Evolutionary conservation across 2,329 filamentous ascomycete genomes (phyloP).

Genomic region (Ascocoryne sarcoides): DNA sequence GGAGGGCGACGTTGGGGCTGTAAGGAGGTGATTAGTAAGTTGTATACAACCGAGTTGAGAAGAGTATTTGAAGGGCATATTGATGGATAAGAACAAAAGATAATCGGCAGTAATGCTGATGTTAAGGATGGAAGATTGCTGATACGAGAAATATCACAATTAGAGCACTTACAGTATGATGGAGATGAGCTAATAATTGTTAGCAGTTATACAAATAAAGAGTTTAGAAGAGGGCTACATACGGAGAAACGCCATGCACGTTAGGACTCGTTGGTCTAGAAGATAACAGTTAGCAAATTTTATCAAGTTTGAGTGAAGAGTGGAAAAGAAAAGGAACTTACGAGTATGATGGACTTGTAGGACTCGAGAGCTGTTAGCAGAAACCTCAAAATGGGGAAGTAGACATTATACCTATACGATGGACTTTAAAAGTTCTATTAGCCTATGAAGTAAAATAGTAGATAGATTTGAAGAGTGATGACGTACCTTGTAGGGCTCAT

Average conservation of each 20-base stretch:
- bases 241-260: neutral
- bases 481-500: slow-evolving; percentile 3
- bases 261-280: slow-evolving; percentile 4
- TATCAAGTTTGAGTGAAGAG: too few species aligned
- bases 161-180: too few species aligned
- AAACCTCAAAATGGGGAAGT: neutral
- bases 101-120: too few species aligned
- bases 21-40: too few species aligned
- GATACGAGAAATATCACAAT: too few species aligned
- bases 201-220: too few species aligned
- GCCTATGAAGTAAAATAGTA: too few species aligned
- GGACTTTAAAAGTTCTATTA: neutral
- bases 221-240: too few species aligned
- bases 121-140: too few species aligned
- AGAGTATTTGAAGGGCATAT: slow-evolving; percentile 3
- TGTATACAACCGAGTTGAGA: too few species aligned
- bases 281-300: neutral
- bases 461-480: neutral
- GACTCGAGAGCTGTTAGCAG: slow-evolving; percentile 1
- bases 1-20: too few species aligned
- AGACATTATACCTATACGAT: neutral
- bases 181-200: too few species aligned
- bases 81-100: neutral
- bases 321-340: neutral
- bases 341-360: slow-evolving; percentile 4